These are phyloP conservation scores for Gentiana dahurica DNA, from an alignment of 257 asterid species.

Conservation along the genomic window DNA sequence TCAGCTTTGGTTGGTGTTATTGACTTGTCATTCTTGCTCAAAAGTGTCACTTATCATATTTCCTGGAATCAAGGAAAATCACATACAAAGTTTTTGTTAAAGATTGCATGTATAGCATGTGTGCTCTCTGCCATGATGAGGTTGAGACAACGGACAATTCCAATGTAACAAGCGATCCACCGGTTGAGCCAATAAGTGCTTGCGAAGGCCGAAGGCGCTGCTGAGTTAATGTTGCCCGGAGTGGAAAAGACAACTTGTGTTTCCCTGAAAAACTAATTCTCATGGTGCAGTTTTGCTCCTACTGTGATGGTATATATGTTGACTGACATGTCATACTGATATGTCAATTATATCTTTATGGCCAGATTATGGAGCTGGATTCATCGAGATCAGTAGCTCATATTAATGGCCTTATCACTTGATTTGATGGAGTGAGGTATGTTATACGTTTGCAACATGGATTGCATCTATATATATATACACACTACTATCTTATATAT, in stretches of 20 bases:
- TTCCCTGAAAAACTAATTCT: constrained; percentile 45
- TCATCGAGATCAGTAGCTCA: constrained; percentile 53
- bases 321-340: constrained; percentile 11
- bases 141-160: constrained; percentile 23
- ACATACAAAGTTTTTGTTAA: constrained; percentile 49
- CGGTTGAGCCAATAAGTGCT: constrained; percentile 20
- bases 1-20: neutral
- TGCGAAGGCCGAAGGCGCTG: constrained; percentile 16
- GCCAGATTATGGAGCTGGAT: constrained; percentile 77
- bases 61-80: constrained; percentile 80
- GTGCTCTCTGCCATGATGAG: constrained; percentile 24
- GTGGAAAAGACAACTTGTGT: constrained; percentile 36
- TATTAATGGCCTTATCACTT: constrained; percentile 53
- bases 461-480: neutral
- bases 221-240: constrained; percentile 55
- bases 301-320: constrained; percentile 10
- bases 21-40: neutral
- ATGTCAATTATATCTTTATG: constrained; percentile 6
- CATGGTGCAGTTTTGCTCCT: constrained; percentile 40
- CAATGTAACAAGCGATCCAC: constrained; percentile 16
- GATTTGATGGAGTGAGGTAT: constrained; percentile 84
- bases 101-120: constrained; percentile 44
- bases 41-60: constrained; percentile 4
- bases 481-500: too few species aligned
- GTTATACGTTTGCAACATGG: constrained; percentile 1